Evolutionary conservation across 805 yeast genomes (phyloP), one percentile per base, ranked within the genome.

Genomic region (Candida ipomoeae): DNA sequence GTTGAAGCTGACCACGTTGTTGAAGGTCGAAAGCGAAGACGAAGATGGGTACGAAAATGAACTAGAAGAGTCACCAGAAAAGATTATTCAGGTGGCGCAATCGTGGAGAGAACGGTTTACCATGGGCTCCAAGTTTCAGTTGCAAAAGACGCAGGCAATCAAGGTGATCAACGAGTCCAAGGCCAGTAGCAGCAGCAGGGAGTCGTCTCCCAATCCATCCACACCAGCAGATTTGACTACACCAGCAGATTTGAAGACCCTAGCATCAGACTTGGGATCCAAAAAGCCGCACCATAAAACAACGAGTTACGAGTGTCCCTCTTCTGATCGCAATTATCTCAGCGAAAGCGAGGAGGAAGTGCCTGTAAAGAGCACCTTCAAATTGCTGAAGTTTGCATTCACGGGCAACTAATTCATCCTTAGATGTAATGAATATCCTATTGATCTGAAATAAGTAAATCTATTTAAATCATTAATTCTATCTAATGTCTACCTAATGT

Each of bases 11-110:
- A 11, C 20, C 6, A 40, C 34, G 34, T 11, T 60, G 52, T 15
- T 62, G 46, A 37, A 41, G 6, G 20, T 34, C 8, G 54, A 46
- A 5, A 49, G 52, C 31, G 55, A 51, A 44, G 65, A 55, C 8
- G 56, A 64, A 17, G 69, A 65, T 18, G 67, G 63, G 6, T 62
- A 64, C 29, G 71, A 67, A 36, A 69, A 70, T 40, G 74, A 69
- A 31, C 62, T 72, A 8, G 78, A 72, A 47, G 77, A 72, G 52
- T 71, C 77, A 3, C 77, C 77, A 3, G 59, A 67, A 6, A 72
- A 71, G 44, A 26, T 40, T 15, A 40, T 33, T 7, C 49, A 36
- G 6, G 40, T 55, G 7, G 47, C 49, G 3, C 47, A 35, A 20
- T 44, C 43, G 42, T 56, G 58, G 59, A 46, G 61, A 20, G 44